Evolutionary conservation across 345 rosid species (phyloP).

Genomic region (Arabis alpina): DNA sequence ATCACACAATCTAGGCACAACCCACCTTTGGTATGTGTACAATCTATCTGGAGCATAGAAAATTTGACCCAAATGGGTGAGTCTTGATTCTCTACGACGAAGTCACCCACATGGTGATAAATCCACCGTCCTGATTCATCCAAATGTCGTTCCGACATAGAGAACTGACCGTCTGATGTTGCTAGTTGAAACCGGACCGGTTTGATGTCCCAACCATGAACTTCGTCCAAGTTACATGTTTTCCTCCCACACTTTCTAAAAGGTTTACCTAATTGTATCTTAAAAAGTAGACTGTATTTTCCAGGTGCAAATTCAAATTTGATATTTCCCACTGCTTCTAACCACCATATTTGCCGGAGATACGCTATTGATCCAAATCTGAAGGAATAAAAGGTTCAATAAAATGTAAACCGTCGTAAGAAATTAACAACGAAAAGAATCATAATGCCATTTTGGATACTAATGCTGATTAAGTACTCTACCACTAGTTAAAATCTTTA

Average conservation of each 20-base stretch:
- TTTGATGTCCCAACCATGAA: conserved; percentile 89
- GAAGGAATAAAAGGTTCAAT: neutral
- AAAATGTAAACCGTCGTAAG: conserved; percentile 1
- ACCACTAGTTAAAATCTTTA: neutral
- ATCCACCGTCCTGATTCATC: conserved; percentile 69
- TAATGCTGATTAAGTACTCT: neutral
- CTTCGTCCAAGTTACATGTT: conserved; percentile 65
- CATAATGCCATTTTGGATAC: conserved; percentile 12
- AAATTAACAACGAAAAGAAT: neutral
- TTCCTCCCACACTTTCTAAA: conserved; percentile 64
- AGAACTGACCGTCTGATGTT: conserved; percentile 69
- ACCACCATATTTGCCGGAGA: conserved; percentile 99
- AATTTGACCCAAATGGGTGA: conserved; percentile 58
- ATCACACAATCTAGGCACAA: conserved; percentile 78
- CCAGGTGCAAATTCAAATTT: conserved; percentile 81
- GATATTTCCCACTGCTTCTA: conserved; percentile 75
- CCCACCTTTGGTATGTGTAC: conserved; percentile 97
- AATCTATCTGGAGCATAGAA: conserved; percentile 93
- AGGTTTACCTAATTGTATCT: conserved; percentile 72
- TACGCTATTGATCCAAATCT: conserved; percentile 75
- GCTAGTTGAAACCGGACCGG: conserved; percentile 78
- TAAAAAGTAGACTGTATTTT: conserved; percentile 68
- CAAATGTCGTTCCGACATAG: conserved; percentile 60
- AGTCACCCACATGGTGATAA: conserved; percentile 76
- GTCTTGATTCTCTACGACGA: conserved; percentile 51